phyloP scores from a whole-genome alignment of 169 alveolate genomes.

The Plasmodium cynomolgi region DNA sequence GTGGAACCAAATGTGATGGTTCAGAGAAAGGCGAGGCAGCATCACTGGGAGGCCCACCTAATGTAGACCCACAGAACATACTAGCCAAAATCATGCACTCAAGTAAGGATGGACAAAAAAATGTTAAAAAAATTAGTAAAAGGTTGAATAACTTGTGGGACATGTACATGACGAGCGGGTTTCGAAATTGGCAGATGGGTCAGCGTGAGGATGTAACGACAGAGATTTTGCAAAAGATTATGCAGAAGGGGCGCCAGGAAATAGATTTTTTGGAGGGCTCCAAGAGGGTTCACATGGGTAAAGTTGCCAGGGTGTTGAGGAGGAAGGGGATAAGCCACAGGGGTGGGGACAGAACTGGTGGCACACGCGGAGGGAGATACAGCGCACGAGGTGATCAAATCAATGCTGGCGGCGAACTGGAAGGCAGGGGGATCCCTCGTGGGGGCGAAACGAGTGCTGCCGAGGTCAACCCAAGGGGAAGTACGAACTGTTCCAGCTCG shows the following conservation, averaged over 20 bases:
- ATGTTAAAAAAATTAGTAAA: background rate
- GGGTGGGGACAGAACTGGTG: background rate
- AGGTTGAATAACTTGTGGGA: constrained; percentile 25
- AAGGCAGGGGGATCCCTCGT: background rate
- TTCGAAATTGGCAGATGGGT: constrained; percentile 7
- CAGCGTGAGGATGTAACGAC: constrained; percentile 5
- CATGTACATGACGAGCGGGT: background rate
- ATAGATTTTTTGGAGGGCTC: constrained; percentile 1
- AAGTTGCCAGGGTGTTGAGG: background rate
- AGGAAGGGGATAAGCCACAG: background rate
- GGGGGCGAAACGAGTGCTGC: background rate
- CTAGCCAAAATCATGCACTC: constrained; percentile 11
- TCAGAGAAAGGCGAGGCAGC: background rate
- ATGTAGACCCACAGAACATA: constrained; percentile 34
- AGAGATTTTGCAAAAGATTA: background rate
- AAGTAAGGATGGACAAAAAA: constrained; percentile 1
- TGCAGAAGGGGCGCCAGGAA: constrained; percentile 14
- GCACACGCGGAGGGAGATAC: background rate
- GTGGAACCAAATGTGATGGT: background rate
- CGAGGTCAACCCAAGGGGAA: background rate
- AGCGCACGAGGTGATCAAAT: background rate
- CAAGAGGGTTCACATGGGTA: background rate
- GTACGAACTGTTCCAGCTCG: background rate
- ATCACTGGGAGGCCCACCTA: background rate
- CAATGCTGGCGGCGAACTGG: background rate